Conservation (phyloP, 2,329 filamentous ascomycete species). For the Moelleriella libera region DNA sequence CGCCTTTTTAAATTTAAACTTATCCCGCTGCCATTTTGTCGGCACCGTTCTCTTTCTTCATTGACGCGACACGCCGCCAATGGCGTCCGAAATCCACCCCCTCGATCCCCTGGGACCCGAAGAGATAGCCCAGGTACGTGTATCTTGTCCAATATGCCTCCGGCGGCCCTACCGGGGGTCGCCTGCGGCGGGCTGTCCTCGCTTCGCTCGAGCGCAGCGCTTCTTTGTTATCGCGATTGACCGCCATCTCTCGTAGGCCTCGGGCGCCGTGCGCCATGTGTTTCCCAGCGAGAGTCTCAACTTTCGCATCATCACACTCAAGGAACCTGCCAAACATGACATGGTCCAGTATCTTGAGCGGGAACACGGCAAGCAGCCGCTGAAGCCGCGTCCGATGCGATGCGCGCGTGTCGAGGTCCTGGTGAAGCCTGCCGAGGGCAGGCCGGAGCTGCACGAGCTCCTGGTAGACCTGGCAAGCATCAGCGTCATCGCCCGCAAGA, state of each 20-base stretch:
- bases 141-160: too few relatives aligned
- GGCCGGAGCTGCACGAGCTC: slow-evolving; percentile 3
- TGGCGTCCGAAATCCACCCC: slow-evolving; percentile 8
- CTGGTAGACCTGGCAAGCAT: slow-evolving; percentile 14
- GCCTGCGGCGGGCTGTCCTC: not conserved
- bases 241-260: slow-evolving; percentile 6
- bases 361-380: slow-evolving; percentile 35
- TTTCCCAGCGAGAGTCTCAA: slow-evolving; percentile 13
- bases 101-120: slow-evolving; percentile 13
- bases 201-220: not conserved
- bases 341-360: slow-evolving; percentile 42
- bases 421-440: slow-evolving; percentile 6
- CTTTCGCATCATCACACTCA: slow-evolving; percentile 46
- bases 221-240: not conserved
- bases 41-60: not conserved
- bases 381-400: slow-evolving; percentile 27
- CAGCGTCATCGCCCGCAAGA: slow-evolving; percentile 2
- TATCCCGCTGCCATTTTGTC: not conserved
- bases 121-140: slow-evolving; percentile 11
- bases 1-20: not conserved
- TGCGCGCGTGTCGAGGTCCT: slow-evolving; percentile 26
- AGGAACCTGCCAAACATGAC: slow-evolving; percentile 46
- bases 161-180: too few relatives aligned
- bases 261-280: slow-evolving; percentile 8
- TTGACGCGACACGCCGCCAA: not conserved